Conservation (phyloP, 257 asterid species). For the Lantana camara region DNA sequence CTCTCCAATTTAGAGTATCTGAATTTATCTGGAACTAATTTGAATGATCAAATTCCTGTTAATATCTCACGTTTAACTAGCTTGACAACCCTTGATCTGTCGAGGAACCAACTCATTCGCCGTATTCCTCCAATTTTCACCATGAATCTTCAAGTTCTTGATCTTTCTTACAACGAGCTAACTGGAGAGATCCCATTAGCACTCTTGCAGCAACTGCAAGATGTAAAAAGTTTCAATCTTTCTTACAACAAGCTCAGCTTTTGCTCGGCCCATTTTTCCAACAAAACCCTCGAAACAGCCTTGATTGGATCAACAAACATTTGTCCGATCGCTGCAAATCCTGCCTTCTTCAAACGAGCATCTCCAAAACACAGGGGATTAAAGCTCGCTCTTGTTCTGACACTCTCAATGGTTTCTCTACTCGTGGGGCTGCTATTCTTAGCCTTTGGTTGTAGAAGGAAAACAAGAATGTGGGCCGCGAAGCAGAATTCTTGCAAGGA, state of each 20-base stretch:
- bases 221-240: constrained; percentile 69
- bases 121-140: constrained; percentile 51
- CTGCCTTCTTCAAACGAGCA: constrained; percentile 52
- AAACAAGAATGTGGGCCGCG: constrained; percentile 50
- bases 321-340: constrained; percentile 90
- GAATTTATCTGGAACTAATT: constrained; percentile 69
- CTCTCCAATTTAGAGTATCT: constrained; percentile 66
- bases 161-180: constrained; percentile 76
- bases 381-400: constrained; percentile 64
- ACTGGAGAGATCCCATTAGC: constrained; percentile 72
- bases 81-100: constrained; percentile 68
- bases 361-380: constrained; percentile 56
- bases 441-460: constrained; percentile 79
- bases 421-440: constrained; percentile 73
- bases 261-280: constrained; percentile 55
- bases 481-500: constrained; percentile 58
- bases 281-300: constrained; percentile 43
- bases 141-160: constrained; percentile 55
- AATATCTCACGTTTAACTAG: constrained; percentile 58
- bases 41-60: constrained; percentile 65
- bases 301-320: constrained; percentile 68
- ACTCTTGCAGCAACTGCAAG: constrained; percentile 55
- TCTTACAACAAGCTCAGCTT: constrained; percentile 80
- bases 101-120: constrained; percentile 55
- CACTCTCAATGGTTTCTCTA: constrained; percentile 64